Evolutionary conservation across 441 rosid genomes (phyloP).

Genomic region (Populus hybrid): DNA sequence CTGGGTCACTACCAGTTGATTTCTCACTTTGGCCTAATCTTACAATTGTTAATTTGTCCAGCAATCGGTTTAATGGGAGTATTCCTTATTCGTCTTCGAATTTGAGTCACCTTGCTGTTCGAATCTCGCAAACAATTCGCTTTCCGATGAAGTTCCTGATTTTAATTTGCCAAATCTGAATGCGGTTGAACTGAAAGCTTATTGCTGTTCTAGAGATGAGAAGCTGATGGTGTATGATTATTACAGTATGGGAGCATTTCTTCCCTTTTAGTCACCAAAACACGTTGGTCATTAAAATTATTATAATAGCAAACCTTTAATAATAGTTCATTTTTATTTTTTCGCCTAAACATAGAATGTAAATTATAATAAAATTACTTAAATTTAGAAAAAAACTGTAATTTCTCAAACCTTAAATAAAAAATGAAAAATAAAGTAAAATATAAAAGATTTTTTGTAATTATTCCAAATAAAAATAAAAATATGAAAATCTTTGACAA

Average conservation of each 20-base stretch:
- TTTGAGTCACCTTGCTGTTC: conserved; percentile 48
- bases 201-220: conserved; percentile 91
- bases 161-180: conserved; percentile 54
- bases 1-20: conserved; percentile 66
- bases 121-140: conserved; percentile 72
- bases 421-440: no score
- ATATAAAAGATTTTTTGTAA: no score
- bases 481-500: no score
- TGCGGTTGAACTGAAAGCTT: conserved; percentile 81
- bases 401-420: no score
- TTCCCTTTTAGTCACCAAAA: conserved; percentile 8
- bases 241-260: conserved; percentile 70
- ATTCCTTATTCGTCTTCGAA: conserved; percentile 53
- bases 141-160: conserved; percentile 72
- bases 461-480: no score
- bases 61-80: conserved; percentile 65
- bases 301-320: no score
- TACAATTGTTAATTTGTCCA: conserved; percentile 61
- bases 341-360: no score
- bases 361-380: no score
- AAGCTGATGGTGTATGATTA: conserved; percentile 89
- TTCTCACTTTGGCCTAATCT: conserved; percentile 76
- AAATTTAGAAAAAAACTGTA: no score
- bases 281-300: no score
- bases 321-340: no score